These are phyloP conservation scores for Diaporthe batatas DNA, from an alignment of 2,329 filamentous ascomycete species.

Conservation along the genomic window DNA sequence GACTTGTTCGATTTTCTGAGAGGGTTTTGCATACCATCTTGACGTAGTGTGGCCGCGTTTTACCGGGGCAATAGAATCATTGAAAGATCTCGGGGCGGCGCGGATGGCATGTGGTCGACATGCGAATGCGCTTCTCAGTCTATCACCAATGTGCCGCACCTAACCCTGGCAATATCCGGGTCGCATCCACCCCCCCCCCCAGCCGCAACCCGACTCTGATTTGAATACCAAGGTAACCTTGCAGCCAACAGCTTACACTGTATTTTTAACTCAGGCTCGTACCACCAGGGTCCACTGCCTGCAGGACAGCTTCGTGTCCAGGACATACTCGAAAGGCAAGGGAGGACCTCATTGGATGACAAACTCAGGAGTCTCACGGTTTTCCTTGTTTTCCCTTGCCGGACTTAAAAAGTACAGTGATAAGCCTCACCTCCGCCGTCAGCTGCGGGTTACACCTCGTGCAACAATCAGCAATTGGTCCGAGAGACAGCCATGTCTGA, in stretches of 20 bases:
- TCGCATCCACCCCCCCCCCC: not conserved
- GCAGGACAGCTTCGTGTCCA: constrained; percentile 9
- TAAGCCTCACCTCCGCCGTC: not conserved
- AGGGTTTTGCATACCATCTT: constrained; percentile 45
- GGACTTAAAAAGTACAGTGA: not conserved
- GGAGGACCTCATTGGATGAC: not conserved
- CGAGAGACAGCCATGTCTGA: constrained; percentile 60
- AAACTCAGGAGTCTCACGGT: no score
- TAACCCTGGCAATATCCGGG: not conserved
- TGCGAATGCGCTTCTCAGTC: constrained; percentile 7
- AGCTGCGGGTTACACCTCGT: constrained; percentile 27
- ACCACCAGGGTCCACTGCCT: not conserved
- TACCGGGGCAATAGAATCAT: constrained; percentile 43
- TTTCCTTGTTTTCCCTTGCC: not conserved
- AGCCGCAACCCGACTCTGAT: not conserved
- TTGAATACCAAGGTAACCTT: not conserved
- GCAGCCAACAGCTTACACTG: constrained; percentile 1
- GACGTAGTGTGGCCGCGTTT: constrained; percentile 42
- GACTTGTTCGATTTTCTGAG: not conserved
- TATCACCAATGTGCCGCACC: not conserved
- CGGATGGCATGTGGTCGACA: not conserved
- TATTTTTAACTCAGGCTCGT: constrained; percentile 2
- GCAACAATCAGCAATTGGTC: not conserved
- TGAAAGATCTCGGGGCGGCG: constrained; percentile 1
- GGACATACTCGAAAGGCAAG: not conserved